A percentile compares a stretch with the other conserved stretches of the same genome.
phyloP scores from a whole-genome alignment of 2,329 filamentous ascomycete genomes.

The Apiospora hydei region DNA sequence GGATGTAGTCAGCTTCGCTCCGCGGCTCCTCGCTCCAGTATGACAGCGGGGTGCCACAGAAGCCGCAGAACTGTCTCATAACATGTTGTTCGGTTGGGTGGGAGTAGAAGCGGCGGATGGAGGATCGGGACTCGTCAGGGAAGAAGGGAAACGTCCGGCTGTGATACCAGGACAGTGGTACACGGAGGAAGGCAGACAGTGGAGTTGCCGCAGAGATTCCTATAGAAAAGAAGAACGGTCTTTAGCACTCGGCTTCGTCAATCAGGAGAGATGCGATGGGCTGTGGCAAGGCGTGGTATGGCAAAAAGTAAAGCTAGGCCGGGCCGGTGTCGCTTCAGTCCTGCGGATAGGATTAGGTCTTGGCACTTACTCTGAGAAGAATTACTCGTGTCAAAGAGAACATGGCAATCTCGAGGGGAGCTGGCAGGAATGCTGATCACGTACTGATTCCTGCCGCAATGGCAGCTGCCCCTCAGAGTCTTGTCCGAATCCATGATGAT shows the following conservation, averaged over 20 bases:
- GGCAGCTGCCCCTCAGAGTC: slow-evolving; percentile 77
- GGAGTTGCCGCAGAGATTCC: slow-evolving; percentile 75
- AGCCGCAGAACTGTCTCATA: slow-evolving; percentile 87
- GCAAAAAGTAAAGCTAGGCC: background rate
- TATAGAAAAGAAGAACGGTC: slow-evolving; percentile 34
- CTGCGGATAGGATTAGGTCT: background rate
- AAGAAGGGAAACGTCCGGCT: slow-evolving; percentile 78
- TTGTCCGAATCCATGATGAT: slow-evolving; percentile 55
- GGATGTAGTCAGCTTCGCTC: slow-evolving; percentile 79
- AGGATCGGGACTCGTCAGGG: slow-evolving; percentile 75
- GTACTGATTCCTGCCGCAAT: slow-evolving; percentile 87
- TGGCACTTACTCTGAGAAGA: slow-evolving; percentile 72
- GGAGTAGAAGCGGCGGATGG: slow-evolving; percentile 73
- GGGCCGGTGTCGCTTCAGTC: background rate
- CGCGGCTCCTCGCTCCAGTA: slow-evolving; percentile 81
- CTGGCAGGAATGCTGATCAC: slow-evolving; percentile 72
- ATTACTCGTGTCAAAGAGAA: slow-evolving; percentile 78
- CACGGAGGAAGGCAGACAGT: slow-evolving; percentile 80
- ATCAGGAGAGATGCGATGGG: background rate
- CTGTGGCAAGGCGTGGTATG: background rate
- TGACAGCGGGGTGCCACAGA: slow-evolving; percentile 85
- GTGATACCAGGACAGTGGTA: slow-evolving; percentile 83
- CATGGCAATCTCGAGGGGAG: slow-evolving; percentile 63
- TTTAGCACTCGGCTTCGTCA: slow-evolving; percentile 30
- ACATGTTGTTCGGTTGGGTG: slow-evolving; percentile 63